Evolutionary conservation across 805 yeast species (phyloP).

Genomic region (Spathaspora girioi): DNA sequence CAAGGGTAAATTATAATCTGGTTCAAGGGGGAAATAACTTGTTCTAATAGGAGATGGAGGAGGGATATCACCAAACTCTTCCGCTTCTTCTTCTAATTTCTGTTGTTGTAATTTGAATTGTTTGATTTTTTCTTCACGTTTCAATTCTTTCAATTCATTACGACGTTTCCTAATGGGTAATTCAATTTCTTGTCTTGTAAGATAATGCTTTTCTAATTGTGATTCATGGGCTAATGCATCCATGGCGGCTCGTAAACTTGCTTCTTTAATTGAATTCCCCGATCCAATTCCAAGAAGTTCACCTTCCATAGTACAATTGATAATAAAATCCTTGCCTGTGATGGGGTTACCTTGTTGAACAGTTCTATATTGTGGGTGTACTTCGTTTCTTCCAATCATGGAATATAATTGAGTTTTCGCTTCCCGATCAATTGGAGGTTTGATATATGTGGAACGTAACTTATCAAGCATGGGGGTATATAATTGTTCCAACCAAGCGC

Average conservation of each 20-base stretch:
- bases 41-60: conserved; percentile 10
- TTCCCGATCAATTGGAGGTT: conserved; percentile 47
- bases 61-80: background rate
- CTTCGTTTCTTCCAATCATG: conserved; percentile 69
- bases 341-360: conserved; percentile 40
- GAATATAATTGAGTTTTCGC: conserved; percentile 84
- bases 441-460: conserved; percentile 28
- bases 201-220: conserved; percentile 61
- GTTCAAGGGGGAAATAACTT: conserved; percentile 24
- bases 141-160: conserved; percentile 2
- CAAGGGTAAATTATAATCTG: conserved; percentile 17
- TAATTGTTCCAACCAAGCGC: conserved; percentile 53
- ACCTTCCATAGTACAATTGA: conserved; percentile 61
- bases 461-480: conserved; percentile 42
- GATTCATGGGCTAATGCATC: conserved; percentile 59
- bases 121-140: conserved; percentile 1
- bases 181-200: conserved; percentile 16
- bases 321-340: conserved; percentile 49
- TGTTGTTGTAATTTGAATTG: background rate
- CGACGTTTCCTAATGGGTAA: conserved; percentile 4
- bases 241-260: conserved; percentile 86
- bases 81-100: conserved; percentile 1
- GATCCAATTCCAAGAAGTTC: conserved; percentile 70
- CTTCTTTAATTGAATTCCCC: conserved; percentile 68
- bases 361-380: conserved; percentile 57